Evolutionary conservation across 2,329 filamentous ascomycete genomes (phyloP), one percentile per base, ranked within the genome.

Genomic region (Fusarium graminum): DNA sequence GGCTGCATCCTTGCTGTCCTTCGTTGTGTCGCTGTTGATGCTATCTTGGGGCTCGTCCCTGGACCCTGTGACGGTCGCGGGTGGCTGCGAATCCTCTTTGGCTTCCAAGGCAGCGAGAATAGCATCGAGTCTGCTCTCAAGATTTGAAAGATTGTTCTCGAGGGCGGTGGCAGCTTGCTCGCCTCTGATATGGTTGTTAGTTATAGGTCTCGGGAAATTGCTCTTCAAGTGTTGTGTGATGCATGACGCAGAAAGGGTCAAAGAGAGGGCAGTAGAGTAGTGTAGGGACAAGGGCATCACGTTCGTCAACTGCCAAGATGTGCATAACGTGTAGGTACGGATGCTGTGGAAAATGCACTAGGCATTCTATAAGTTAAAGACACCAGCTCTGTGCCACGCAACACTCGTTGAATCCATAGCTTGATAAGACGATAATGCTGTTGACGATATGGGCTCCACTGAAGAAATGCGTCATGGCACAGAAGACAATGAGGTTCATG

Each of bases 61-160:
- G 29, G 46, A 28, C 30, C 16, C 25, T 30, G 30, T 54, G 43
- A 45, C 12, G 29, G 58, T 14, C 11, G 50, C 41, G 26, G 45
- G 13, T 57, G 51, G 17, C 41, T 60, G 59, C 11, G 45, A 29
- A 14, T 47, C 42, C 14, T 60, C 59, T 26, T 52, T 63, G 12
- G 58, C 71, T 55, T 83, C 84, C 46, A 86, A 76, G 25, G 80
- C 80, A 16, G 81, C 82, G 22, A 88, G 78, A 22, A 88, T 77
- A 59, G 80, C 80, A 61, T 87, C 85, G n/a, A 88, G 80, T 72
- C 82, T 86, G 70, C 76, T 79, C 74, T 88, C 85, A 19, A 88
- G 78, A 32, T 71, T 81, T 10, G 80, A 78, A 47, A 88, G 78
- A 65, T 83, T 84, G 3, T 80, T 77, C 71, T 88, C 86, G 17